Evolutionary conservation across 352 stramenopile genomes (phyloP).

Genomic region (Phytophthora sansomeana): DNA sequence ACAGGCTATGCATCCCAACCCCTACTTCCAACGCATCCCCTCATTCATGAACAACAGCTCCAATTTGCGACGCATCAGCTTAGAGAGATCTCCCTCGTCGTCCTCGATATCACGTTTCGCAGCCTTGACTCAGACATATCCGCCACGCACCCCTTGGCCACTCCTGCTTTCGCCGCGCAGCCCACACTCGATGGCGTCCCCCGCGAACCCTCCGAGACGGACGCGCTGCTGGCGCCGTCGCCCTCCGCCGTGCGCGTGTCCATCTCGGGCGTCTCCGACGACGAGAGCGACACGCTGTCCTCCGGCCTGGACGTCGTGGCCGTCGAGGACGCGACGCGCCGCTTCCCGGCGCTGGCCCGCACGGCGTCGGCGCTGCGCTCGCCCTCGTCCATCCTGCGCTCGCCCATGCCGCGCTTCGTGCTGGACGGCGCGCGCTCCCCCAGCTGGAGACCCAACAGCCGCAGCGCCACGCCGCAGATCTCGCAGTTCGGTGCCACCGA

Average conservation of each 20-base stretch:
- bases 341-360: constrained; percentile 29
- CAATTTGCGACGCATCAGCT: constrained; percentile 15
- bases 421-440: constrained; percentile 21
- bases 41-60: not conserved
- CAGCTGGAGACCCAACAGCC: constrained; percentile 17
- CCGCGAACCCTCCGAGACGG: constrained; percentile 49
- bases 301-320: constrained; percentile 33
- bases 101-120: constrained; percentile 3
- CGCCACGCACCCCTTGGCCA: constrained; percentile 3
- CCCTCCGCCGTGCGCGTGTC: constrained; percentile 23
- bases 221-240: constrained; percentile 46
- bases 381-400: constrained; percentile 48
- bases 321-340: constrained; percentile 9
- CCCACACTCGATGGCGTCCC: constrained; percentile 35
- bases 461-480: constrained; percentile 12
- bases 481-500: constrained; percentile 25
- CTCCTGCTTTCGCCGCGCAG: not conserved
- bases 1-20: constrained; percentile 3
- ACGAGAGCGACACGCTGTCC: constrained; percentile 31
- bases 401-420: constrained; percentile 37
- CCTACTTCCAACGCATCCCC: not conserved
- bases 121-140: constrained; percentile 20
- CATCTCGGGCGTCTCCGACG: constrained; percentile 18
- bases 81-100: not conserved
- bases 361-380: constrained; percentile 41